A percentile compares a stretch with the other conserved stretches of the same genome.
Evolutionary conservation across 495 filamentous ascomycete genomes (phyloP).

Genomic region (Cairneyella variabilis): DNA sequence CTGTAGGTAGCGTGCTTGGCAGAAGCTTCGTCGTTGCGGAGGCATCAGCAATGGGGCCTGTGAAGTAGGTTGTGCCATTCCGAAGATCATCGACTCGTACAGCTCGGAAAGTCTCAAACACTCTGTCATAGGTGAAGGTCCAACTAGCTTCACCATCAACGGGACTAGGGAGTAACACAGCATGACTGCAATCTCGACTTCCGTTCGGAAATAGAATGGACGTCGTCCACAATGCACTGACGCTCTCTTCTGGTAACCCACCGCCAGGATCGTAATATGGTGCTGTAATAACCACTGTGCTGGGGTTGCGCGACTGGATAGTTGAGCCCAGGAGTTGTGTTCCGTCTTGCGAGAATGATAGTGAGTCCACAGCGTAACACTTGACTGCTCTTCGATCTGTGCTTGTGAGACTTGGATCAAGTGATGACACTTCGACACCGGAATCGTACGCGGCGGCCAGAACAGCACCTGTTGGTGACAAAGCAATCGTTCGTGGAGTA

Average conservation of each 20-base stretch:
- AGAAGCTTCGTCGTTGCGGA: conserved; percentile 42
- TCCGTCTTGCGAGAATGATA: conserved; percentile 81
- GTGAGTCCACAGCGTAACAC: conserved; percentile 70
- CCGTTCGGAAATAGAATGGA: conserved; percentile 83
- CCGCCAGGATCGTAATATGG: conserved; percentile 67
- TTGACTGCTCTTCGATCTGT: conserved; percentile 77
- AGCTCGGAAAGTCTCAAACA: conserved; percentile 72
- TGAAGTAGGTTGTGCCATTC: conserved; percentile 78
- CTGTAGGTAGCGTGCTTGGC: conserved; percentile 66
- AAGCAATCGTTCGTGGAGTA: conserved; percentile 67
- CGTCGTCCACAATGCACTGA: conserved; percentile 82
- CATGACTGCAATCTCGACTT: conserved; percentile 71
- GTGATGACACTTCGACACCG: conserved; percentile 79
- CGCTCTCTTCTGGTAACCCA: conserved; percentile 56
- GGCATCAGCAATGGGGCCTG: conserved; percentile 55
- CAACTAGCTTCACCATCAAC: conserved; percentile 70
- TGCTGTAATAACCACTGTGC: conserved; percentile 74
- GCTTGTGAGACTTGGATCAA: conserved; percentile 45
- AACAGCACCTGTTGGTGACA: conserved; percentile 77
- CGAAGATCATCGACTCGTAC: conserved; percentile 69
- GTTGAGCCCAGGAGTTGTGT: conserved; percentile 82
- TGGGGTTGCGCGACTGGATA: conserved; percentile 54
- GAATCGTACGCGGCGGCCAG: conserved; percentile 84
- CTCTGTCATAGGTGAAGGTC: conserved; percentile 75
- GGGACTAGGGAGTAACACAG: conserved; percentile 64